These are phyloP conservation scores for Quercus dentata DNA, from an alignment of 306 rosid species.

Conservation along the genomic window DNA sequence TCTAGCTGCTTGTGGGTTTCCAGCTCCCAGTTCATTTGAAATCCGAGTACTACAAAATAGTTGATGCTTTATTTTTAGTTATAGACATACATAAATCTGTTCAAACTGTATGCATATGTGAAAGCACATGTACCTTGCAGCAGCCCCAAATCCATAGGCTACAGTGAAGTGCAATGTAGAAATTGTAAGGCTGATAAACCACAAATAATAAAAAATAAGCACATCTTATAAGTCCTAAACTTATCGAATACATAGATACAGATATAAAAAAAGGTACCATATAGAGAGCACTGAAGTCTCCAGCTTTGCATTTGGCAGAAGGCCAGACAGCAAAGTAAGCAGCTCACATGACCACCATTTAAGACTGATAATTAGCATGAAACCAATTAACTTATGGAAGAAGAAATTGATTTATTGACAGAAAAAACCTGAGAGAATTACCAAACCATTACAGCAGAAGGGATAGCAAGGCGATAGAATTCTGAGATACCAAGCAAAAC, in stretches of 20 bases:
- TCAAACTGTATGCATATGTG: background rate
- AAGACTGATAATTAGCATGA: constrained; percentile 26
- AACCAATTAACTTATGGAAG: background rate
- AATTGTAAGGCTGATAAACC: constrained; percentile 46
- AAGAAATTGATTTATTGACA: background rate
- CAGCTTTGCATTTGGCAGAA: constrained; percentile 53
- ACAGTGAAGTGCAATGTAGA: constrained; percentile 60
- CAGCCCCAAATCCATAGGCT: constrained; percentile 61
- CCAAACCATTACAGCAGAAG: constrained; percentile 19
- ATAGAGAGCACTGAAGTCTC: constrained; percentile 69
- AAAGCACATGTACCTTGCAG: constrained; percentile 41
- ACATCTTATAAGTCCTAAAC: background rate
- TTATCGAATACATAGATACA: background rate
- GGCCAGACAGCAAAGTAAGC: constrained; percentile 53
- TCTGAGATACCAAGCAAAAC: constrained; percentile 6
- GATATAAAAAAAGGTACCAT: constrained; percentile 41
- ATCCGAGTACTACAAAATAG: constrained; percentile 32
- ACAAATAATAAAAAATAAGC: background rate
- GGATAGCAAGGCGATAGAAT: constrained; percentile 6
- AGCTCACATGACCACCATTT: constrained; percentile 77
- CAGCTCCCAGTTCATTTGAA: constrained; percentile 49
- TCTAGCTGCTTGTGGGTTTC: constrained; percentile 32
- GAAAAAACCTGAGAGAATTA: background rate
- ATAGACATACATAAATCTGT: background rate
- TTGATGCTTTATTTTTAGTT: background rate